Evolutionary conservation across 1,139 yeast species (phyloP).

Genomic region (Pichia sp.): DNA sequence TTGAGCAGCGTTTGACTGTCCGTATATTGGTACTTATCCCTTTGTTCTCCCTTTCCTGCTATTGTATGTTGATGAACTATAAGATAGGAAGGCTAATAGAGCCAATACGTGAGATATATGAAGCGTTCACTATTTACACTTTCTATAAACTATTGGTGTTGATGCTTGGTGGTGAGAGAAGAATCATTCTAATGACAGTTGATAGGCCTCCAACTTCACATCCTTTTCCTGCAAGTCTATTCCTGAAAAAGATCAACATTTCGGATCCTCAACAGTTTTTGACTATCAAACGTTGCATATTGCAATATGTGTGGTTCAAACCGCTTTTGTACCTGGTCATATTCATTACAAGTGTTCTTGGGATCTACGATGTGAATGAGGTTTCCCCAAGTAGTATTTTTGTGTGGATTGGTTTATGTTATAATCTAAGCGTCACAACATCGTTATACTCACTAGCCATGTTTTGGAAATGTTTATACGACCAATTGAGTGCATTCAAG

Average conservation of each 20-base stretch:
- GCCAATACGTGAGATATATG: constrained; percentile 85
- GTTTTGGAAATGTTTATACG: constrained; percentile 85
- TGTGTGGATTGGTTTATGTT: constrained; percentile 64
- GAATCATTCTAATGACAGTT: constrained; percentile 64
- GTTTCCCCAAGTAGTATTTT: constrained; percentile 49
- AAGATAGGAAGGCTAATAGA: constrained; percentile 48
- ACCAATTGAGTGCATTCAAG: constrained; percentile 70
- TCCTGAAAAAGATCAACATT: constrained; percentile 65
- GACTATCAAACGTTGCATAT: constrained; percentile 72
- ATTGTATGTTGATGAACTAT: constrained; percentile 47
- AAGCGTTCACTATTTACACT: constrained; percentile 92
- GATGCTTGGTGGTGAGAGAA: constrained; percentile 87
- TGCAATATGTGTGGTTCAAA: constrained; percentile 94
- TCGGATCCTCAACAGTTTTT: constrained; percentile 82
- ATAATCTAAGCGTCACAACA: constrained; percentile 77
- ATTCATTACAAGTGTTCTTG: constrained; percentile 47
- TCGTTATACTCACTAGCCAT: constrained; percentile 83
- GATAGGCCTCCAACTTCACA: constrained; percentile 73
- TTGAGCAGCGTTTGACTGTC: constrained; percentile 79
- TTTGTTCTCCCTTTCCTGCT: constrained; percentile 51
- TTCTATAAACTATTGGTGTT: constrained; percentile 79
- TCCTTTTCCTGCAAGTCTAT: constrained; percentile 53
- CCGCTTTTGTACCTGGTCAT: constrained; percentile 67
- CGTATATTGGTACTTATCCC: constrained; percentile 74
- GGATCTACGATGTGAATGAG: constrained; percentile 49